Evolutionary conservation across 2,329 filamentous ascomycete species (phyloP).

Genomic region (Biscogniauxia sp.): DNA sequence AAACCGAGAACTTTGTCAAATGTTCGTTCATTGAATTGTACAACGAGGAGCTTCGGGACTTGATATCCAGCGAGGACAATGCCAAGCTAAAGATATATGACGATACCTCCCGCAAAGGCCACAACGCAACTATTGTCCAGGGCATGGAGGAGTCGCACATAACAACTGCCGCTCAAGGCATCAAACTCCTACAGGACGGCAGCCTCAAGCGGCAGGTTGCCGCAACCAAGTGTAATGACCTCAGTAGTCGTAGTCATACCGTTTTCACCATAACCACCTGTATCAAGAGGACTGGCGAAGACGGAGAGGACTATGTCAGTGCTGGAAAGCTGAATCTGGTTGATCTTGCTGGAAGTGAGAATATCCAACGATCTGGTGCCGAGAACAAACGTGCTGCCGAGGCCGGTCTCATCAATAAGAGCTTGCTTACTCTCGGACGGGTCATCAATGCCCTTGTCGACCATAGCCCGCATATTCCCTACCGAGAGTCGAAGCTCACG

Average conservation of each 20-base stretch:
- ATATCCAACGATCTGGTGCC: constrained; percentile 93
- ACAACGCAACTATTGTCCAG: constrained; percentile 83
- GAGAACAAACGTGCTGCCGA: constrained; percentile 97
- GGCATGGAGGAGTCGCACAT: constrained; percentile 98
- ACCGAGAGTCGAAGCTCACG: constrained; percentile 92
- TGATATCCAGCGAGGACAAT: constrained; percentile 78
- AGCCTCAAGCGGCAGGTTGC: constrained; percentile 97
- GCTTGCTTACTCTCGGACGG: constrained; percentile 85
- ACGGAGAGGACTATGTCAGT: constrained; percentile 85
- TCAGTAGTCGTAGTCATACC: constrained; percentile 95
- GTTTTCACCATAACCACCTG: constrained; percentile 95
- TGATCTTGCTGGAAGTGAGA: constrained; percentile 94
- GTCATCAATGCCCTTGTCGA: constrained; percentile 98
- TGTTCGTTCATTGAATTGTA: constrained; percentile 99
- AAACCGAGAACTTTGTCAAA: constrained; percentile 84
- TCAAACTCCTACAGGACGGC: constrained; percentile 83
- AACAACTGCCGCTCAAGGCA: constrained; percentile 77
- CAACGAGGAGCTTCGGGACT: constrained; percentile 92
- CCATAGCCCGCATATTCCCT: constrained; percentile 82
- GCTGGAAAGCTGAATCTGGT: constrained; percentile 95
- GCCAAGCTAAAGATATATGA: constrained; percentile 94
- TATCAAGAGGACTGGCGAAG: constrained; percentile 76
- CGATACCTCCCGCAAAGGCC: constrained; percentile 81
- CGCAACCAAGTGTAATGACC: constrained; percentile 98
- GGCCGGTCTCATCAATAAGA: constrained; percentile 97